Evolutionary conservation across 257 asterid species (phyloP).

Genomic region (Jaltomata sinuosa): DNA sequence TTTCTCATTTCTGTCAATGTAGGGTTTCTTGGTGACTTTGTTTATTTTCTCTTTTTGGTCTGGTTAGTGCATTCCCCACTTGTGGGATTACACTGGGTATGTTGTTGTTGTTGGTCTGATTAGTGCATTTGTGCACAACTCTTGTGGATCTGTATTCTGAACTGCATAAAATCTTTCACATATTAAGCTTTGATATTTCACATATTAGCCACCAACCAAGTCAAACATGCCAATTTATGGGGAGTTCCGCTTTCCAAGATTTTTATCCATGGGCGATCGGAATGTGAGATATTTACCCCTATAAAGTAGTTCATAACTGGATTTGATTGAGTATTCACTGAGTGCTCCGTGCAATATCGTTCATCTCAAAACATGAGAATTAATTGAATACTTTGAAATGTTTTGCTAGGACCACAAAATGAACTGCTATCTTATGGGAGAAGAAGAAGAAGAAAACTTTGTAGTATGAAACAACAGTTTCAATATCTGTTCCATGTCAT

Average conservation of each 20-base stretch:
- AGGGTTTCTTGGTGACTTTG: not conserved
- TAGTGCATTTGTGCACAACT: not conserved
- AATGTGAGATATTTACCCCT: not conserved
- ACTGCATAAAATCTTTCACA: not conserved
- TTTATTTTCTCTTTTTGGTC: not conserved
- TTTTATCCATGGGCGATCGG: not conserved
- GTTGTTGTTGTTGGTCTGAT: not conserved
- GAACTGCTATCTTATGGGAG: not conserved
- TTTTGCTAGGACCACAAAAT: not conserved
- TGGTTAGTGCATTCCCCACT: not conserved
- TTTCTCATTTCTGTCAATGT: not conserved
- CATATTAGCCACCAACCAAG: not conserved
- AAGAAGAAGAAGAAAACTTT: not conserved
- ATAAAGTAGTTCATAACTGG: not conserved
- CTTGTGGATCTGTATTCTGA: not conserved
- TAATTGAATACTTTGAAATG: not conserved
- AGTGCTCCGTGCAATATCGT: not conserved
- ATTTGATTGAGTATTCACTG: not conserved
- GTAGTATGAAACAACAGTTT: not conserved
- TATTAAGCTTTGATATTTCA: constrained; percentile 5
- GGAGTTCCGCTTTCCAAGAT: not conserved
- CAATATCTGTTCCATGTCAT: not conserved
- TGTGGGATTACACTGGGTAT: not conserved
- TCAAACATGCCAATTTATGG: not conserved
- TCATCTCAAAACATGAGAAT: not conserved